Percentiles rank a stretch among this genome's conserved stretches.
Conservation (phyloP, 176 grass and related monocot species). For the Poa pratensis region DNA sequence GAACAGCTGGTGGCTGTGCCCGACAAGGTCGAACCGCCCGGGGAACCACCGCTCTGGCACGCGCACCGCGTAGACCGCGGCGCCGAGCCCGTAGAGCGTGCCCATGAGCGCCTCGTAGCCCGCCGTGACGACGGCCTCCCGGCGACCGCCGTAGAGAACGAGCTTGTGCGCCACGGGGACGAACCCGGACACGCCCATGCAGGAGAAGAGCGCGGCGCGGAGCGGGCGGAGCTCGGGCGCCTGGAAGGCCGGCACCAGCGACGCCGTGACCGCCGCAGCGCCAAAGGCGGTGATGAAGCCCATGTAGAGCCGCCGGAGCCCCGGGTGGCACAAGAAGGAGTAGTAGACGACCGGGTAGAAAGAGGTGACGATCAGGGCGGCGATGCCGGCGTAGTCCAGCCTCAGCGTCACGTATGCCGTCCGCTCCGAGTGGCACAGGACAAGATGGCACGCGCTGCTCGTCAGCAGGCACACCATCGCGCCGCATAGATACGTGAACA, state of each 20-base stretch:
- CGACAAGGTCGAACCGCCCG: conserved; percentile 77
- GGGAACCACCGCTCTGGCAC: conserved; percentile 90
- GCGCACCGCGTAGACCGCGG: conserved; percentile 57
- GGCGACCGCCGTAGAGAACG: conserved; percentile 36
- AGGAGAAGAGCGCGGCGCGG: conserved; percentile 71
- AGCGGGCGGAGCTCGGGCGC: conserved; percentile 56
- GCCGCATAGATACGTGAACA: conserved; percentile 72
- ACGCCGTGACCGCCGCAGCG: conserved; percentile 38
- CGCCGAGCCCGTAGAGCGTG: conserved; percentile 64
- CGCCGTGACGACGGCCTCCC: conserved; percentile 50
- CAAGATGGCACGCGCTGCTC: conserved; percentile 81
- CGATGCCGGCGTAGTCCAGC: conserved; percentile 91
- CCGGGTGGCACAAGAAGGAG: conserved; percentile 66
- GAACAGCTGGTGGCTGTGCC: conserved; percentile 93
- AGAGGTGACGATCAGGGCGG: conserved; percentile 78
- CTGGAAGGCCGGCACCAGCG: conserved; percentile 71
- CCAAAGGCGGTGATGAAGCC: conserved; percentile 67
- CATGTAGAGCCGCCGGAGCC: conserved; percentile 58
- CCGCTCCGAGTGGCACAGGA: conserved; percentile 78
- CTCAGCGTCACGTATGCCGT: conserved; percentile 67
- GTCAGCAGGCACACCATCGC: conserved; percentile 86
- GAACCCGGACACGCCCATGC: conserved; percentile 72
- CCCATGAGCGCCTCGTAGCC: conserved; percentile 76
- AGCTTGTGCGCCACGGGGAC: conserved; percentile 79
- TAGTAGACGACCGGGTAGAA: conserved; percentile 92